A percentile compares a stretch with the other conserved stretches of the same genome.
These are phyloP conservation scores for Omphalea diandra DNA, from an alignment of 441 rosid genomes.

Conservation along the genomic window DNA sequence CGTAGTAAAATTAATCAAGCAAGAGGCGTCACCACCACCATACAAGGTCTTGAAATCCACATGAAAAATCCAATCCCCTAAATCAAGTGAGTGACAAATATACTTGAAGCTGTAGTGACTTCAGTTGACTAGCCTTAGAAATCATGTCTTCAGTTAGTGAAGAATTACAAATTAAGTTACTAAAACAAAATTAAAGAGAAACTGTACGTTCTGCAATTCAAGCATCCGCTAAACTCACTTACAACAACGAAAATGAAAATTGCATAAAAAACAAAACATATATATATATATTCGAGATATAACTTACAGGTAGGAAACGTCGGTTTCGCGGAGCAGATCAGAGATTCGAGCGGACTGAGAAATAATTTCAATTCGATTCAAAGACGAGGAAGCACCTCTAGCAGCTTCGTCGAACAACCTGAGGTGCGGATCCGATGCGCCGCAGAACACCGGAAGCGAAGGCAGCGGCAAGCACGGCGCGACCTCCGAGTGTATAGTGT, in stretches of 20 bases:
- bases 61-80: not conserved
- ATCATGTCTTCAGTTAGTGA: not conserved
- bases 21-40: not conserved
- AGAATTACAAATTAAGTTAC: not conserved
- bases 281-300: not conserved
- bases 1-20: not conserved
- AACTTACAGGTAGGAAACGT: slow-evolving; percentile 94
- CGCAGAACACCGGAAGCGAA: slow-evolving; percentile 82
- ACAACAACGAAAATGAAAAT: not conserved
- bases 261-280: slow-evolving; percentile 3
- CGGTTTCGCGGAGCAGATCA: slow-evolving; percentile 65
- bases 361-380: slow-evolving; percentile 69
- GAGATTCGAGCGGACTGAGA: slow-evolving; percentile 71
- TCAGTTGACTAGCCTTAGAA: not conserved
- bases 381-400: slow-evolving; percentile 38
- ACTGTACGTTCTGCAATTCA: not conserved
- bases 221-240: not conserved
- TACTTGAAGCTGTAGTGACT: not conserved
- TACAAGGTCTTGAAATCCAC: not conserved
- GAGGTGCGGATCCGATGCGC: slow-evolving; percentile 67
- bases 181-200: not conserved
- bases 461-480: slow-evolving; percentile 91
- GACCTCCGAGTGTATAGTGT: slow-evolving; percentile 89
- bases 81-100: not conserved
- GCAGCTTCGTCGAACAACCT: slow-evolving; percentile 58